A percentile compares a stretch with the other conserved stretches of the same genome.
phyloP scores from a whole-genome alignment of 2,329 filamentous ascomycete genomes.

The Endocalyx cinctus region DNA sequence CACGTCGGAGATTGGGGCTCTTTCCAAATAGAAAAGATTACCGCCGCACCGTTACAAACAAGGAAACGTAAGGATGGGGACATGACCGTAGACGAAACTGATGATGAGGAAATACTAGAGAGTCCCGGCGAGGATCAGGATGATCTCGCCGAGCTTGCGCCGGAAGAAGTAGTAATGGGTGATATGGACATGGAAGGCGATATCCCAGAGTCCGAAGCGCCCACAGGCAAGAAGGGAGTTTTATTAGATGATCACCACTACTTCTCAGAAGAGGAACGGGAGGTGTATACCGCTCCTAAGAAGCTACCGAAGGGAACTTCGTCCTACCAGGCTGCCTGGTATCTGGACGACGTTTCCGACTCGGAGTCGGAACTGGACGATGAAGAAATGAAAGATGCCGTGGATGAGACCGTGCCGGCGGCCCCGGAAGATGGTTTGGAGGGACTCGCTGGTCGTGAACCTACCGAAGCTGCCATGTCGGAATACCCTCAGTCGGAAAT shows the following conservation, averaged over 20 bases:
- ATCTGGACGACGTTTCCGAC: constrained; percentile 69
- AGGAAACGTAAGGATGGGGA: constrained; percentile 59
- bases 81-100: constrained; percentile 63
- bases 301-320: constrained; percentile 87
- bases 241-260: constrained; percentile 96
- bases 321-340: constrained; percentile 93
- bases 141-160: constrained; percentile 76
- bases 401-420: constrained; percentile 42
- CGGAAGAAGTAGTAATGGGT: constrained; percentile 75
- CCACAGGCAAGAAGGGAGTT: constrained; percentile 71
- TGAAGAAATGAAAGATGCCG: constrained; percentile 42
- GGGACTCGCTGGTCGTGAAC: constrained; percentile 59
- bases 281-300: constrained; percentile 60
- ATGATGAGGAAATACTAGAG: constrained; percentile 57
- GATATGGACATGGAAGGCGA: constrained; percentile 38
- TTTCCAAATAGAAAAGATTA: constrained; percentile 88
- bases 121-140: constrained; percentile 75
- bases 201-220: constrained; percentile 40
- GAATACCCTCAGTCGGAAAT: constrained; percentile 93
- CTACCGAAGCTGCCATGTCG: constrained; percentile 74
- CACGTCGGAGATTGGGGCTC: constrained; percentile 93
- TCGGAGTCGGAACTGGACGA: constrained; percentile 74
- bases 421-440: constrained; percentile 82
- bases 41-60: constrained; percentile 63
- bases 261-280: constrained; percentile 81